Percentiles rank a stretch among this genome's conserved stretches.
phyloP scores from a whole-genome alignment of 371 early-diverging fungal genomes.

The Phascolomyces articulosus region DNA sequence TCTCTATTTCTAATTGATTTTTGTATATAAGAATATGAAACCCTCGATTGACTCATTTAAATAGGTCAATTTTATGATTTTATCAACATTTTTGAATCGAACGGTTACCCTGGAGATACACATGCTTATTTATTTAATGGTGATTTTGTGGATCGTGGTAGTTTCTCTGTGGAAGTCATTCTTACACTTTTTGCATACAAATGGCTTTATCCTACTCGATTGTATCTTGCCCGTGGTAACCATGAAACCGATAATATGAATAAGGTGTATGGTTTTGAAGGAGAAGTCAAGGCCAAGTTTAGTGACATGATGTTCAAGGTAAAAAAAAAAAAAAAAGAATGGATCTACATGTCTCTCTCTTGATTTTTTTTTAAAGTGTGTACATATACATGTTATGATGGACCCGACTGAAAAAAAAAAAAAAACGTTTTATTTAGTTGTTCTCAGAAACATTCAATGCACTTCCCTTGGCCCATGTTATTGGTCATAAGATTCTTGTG shows the following conservation, averaged over 20 bases:
- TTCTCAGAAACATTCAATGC: slow-evolving; percentile 96
- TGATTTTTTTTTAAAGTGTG: too few relatives aligned
- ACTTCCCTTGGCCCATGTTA: slow-evolving; percentile 92
- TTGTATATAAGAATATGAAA: background rate
- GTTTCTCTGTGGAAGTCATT: slow-evolving; percentile 95
- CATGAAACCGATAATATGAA: slow-evolving; percentile 99
- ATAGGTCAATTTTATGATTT: slow-evolving; percentile 96
- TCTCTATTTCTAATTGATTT: background rate
- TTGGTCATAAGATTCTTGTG: slow-evolving; percentile 92
- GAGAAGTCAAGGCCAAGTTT: slow-evolving; percentile 96
- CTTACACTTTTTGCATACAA: slow-evolving; percentile 93
- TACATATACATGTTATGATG: too few relatives aligned
- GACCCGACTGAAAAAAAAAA: too few relatives aligned
- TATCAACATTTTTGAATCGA: slow-evolving; percentile 89
- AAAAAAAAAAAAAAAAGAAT: background rate
- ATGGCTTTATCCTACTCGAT: slow-evolving; percentile 83
- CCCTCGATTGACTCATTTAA: too few relatives aligned
- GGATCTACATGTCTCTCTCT: too few relatives aligned
- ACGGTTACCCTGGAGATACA: slow-evolving; percentile 84
- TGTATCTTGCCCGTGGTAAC: slow-evolving; percentile 96
- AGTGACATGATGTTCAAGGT: slow-evolving; percentile 83
- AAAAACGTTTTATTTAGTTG: slow-evolving; percentile 34
- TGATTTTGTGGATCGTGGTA: slow-evolving; percentile 98
- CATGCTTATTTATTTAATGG: slow-evolving; percentile 96
- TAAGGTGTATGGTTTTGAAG: slow-evolving; percentile 98